Base-by-base conservation (phyloP, 1,284 basidiomycete genomes). In the Ganoderma sinense region DNA sequence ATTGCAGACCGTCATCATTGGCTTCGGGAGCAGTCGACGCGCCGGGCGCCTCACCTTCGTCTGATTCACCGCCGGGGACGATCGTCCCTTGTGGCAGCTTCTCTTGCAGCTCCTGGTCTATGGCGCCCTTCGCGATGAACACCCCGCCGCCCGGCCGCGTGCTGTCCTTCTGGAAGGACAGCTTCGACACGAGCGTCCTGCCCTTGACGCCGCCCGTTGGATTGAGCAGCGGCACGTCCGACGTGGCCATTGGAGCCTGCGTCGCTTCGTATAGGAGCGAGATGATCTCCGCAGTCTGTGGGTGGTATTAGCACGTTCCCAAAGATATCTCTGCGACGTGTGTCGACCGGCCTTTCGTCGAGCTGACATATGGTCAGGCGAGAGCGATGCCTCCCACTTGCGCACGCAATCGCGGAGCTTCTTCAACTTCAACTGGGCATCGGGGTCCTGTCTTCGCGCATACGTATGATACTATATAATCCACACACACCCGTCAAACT, bases 211-310 rank as follows among this genome's bases (percentile, higher is more conserved):
- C 93, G 59, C 89, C 88, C 0, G 92, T 93, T 8, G 93, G 93
- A 75, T 93, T 94, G 69, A 93, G 83, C 36, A 86, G 83, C 18
- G 91, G 89, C 23, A 85, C 81, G 79, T 91, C 90, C 64, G 88
- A 80, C 1, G 88, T 86, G 66, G 86, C 78, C 13, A 84, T 84
- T 11, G 91, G 89, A 48, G 93, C 89, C 81, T 94, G 91, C 33
- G 95, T 95, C 40, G 96, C 92, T 83, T 98, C 96, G 81, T 96
- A 97, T 31, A 99, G 86, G 26, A 99, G 85, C 31, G 93, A 89
- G 76, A 98, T 97, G 70, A 97, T 96, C 81, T 97, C 96, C 31
- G 94, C 92, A 0, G 96, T 97, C 91, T 98, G 81, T 83, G 67
- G 71, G 73, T 20, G 18, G 53, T 66, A 74, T 82, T 65, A 79